Conservation (phyloP, 441 rosid genomes). For the Euphorbia schlechtendalii region DNA sequence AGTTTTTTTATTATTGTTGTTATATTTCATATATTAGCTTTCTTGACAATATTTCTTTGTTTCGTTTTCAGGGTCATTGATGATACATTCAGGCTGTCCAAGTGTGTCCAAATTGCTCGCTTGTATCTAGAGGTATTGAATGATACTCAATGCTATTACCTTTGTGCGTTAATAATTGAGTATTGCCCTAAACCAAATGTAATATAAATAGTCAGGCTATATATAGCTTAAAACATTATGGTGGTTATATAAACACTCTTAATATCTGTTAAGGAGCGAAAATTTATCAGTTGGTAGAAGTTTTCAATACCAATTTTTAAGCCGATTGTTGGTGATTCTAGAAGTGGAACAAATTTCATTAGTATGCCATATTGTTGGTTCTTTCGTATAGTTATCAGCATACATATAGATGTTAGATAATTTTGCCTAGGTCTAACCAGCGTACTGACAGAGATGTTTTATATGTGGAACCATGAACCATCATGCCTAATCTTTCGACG, state of each 20-base stretch:
- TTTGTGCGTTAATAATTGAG: not conserved
- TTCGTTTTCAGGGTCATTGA: conserved; percentile 68
- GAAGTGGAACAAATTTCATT: not conserved
- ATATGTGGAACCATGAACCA: not conserved
- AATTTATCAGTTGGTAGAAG: not conserved
- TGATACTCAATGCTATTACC: conserved; percentile 3
- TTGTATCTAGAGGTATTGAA: conserved; percentile 86
- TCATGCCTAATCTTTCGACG: not conserved
- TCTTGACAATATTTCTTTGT: conserved; percentile 7
- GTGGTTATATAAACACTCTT: not conserved
- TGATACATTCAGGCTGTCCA: conserved; percentile 75
- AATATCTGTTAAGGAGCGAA: not conserved
- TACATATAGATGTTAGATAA: not conserved
- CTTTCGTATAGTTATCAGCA: not conserved
- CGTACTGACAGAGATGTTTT: not conserved
- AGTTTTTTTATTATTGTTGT: too few relatives aligned
- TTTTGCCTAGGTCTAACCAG: not conserved
- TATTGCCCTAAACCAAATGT: too few relatives aligned
- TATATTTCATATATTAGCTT: too few relatives aligned
- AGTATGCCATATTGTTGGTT: not conserved
- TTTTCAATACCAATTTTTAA: not conserved
- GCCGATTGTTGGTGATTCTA: not conserved
- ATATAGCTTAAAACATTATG: not conserved
- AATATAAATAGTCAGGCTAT: not conserved
- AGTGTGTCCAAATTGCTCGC: conserved; percentile 98